phyloP scores from a whole-genome alignment of 805 yeast genomes.

The Lipomyces starkeyi region DNA sequence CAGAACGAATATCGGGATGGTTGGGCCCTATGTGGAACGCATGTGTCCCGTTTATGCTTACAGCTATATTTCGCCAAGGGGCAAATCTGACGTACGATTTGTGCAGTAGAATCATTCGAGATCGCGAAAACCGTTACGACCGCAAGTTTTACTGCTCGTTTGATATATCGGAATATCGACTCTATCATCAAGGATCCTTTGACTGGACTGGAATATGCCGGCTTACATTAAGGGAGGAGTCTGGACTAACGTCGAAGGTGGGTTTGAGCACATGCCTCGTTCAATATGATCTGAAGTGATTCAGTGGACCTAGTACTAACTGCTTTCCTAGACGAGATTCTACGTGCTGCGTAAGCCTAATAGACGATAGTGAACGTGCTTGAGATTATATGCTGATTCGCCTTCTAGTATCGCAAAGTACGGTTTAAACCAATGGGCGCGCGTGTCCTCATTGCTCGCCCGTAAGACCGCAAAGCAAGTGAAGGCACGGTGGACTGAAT shows the following conservation, averaged over 20 bases:
- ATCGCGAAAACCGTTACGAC: no score
- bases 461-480: slow-evolving; percentile 91
- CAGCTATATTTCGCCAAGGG: no score
- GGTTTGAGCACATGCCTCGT: neutral
- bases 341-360: slow-evolving; percentile 68
- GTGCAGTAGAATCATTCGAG: no score
- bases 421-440: slow-evolving; percentile 93
- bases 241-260: slow-evolving; percentile 75
- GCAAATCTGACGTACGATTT: no score
- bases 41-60: no score
- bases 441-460: slow-evolving; percentile 84
- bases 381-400: neutral
- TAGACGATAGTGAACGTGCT: neutral
- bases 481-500: slow-evolving; percentile 90
- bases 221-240: slow-evolving; percentile 84
- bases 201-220: slow-evolving; percentile 47
- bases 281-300: slow-evolving; percentile 31
- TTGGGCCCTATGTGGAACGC: no score
- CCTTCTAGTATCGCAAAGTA: slow-evolving; percentile 70
- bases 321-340: slow-evolving; percentile 65
- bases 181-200: neutral
- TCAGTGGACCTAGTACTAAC: slow-evolving; percentile 5
- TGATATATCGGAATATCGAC: neutral
- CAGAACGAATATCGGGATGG: no score
- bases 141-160: neutral